Evolutionary conservation across 805 yeast genomes (phyloP), one percentile per base, ranked within the genome.

Genomic region (Candida easanensis): DNA sequence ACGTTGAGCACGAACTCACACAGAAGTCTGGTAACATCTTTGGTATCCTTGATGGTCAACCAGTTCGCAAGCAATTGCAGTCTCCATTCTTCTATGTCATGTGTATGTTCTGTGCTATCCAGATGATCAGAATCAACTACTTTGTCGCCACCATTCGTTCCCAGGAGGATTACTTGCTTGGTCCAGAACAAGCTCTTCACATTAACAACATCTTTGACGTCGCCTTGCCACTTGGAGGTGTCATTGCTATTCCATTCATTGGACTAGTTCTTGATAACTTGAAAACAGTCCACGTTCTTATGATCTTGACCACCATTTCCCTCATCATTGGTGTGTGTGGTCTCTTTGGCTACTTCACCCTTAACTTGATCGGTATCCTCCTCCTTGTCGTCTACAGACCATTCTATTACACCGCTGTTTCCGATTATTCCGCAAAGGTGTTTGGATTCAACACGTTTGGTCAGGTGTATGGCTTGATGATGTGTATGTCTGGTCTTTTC

Each of bases 381-480:
- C 50, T 85, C 23, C 68, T 90, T 51, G 97, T 88, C 10, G 70
- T 86, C 2, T 89, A 86, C 64, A 75, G 98, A 62, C 97, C 98
- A 10, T 86, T 90, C 58, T 89, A 86, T 59, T 91, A 90, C 64
- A 90, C 98, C 2, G 87, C 95, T 2, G 88, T 89, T 6, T 85
- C 96, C 1, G 97, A 91, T 63, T 88, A 82, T 62, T 78, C 89
- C 56, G 95, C 96, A 22, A 90, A 90, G 61, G 91, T 90, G 25
- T 90, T 91, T 67, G 98, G 98, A 0, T 89, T 85, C 63, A 82
- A 80, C 42, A 88, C 95, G 1, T 90, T 91, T 65, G 97, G 97
- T 28, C 85, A 89, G 1, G 82, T 91, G 6, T 91, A 91, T 59
- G 98, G 98, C 1, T 66, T 90, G 16, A 73, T 89, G 56, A 88